Base-by-base conservation (phyloP, 2,329 filamentous ascomycete genomes). In the Cryphonectria parasitica region DNA sequence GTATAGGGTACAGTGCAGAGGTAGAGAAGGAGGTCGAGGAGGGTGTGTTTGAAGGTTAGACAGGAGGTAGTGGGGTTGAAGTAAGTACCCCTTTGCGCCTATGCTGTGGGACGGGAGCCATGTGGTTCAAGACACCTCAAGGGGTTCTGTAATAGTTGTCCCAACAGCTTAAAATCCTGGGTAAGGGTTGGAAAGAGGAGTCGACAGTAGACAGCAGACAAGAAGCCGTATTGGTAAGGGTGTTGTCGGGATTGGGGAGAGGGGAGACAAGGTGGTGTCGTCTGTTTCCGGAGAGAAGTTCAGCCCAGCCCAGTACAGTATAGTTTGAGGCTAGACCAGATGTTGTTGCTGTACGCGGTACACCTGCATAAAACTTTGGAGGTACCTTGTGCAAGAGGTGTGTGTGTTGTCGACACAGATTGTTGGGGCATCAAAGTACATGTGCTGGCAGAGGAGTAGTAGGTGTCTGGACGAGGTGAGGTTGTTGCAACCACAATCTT, bases 41-140 rank as follows among this genome's bases (percentile, higher is more conserved):
- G 45, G 45, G 45, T n/a, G 45, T 49, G 45, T n/a, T n/a, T n/a
- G 45, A n/a, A 49, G 56, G 64, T 67, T 43, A 66, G 66, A 66
- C 45, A 52, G 17, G 70, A 31, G 56, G 52, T 66, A 69, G 54
- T 69, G 67, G 70, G 62, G 64, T 34, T 67, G 67, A 67, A 72
- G 66, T 67, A 63, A 67, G 71, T 72, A 72, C 71, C 71, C 71
- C 71, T 72, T 72, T 72, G 69, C 71, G 49, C 69, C 64, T 72
- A 60, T 61, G 56, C n/a, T 68, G 68, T 49, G 66, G 60, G 67
- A 61, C 64, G 60, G 68, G 62, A 72, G 70, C 64, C 65, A 72
- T 73, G 52, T 66, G 67, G 31, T 22, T 45, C 63, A 68, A 45
- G 63, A 64, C 36, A 49, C 6, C 39, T n/a, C 63, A 22, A 49